A percentile compares a stretch with the other conserved stretches of the same genome.
Evolutionary conservation across 2,329 filamentous ascomycete species (phyloP).

Genomic region (Tolypocladium guangdongense): DNA sequence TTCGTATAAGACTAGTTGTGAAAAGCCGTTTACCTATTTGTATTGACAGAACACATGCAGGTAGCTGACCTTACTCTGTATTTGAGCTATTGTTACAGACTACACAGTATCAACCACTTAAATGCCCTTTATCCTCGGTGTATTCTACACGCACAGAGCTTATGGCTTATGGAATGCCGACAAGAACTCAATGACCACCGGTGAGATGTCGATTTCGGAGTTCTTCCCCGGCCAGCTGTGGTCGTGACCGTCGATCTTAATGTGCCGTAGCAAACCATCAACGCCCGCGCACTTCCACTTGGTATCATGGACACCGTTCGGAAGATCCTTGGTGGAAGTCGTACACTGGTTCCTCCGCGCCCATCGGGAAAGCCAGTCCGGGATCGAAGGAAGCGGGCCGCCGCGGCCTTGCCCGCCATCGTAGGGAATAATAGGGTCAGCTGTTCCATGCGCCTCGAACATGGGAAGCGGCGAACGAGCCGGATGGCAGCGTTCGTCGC

Average conservation of each 20-base stretch:
- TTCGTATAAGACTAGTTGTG: too few relatives aligned
- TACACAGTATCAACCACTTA: too few relatives aligned
- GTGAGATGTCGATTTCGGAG: conserved; percentile 2
- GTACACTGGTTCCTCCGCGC: conserved; percentile 13
- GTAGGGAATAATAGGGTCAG: conserved; percentile 34
- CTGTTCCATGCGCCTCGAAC: conserved; percentile 38
- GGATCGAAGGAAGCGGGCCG: conserved; percentile 32
- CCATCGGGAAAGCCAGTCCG: conserved; percentile 28
- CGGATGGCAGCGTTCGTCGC: conserved; percentile 19
- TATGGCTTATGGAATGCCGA: conserved; percentile 2
- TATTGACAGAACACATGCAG: too few relatives aligned
- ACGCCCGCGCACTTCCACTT: conserved; percentile 7
- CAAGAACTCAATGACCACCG: conserved; percentile 4
- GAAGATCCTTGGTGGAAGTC: neutral
- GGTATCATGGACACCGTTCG: conserved; percentile 6
- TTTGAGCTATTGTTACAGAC: too few relatives aligned
- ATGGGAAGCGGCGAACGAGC: conserved; percentile 32
- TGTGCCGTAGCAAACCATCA: conserved; percentile 7
- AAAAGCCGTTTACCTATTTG: too few relatives aligned
- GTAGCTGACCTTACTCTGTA: too few relatives aligned
- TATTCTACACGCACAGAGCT: neutral
- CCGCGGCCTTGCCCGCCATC: conserved; percentile 27
- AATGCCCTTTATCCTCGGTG: too few relatives aligned
- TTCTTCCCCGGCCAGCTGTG: conserved; percentile 7
- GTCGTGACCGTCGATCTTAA: conserved; percentile 7